These are phyloP conservation scores for Emmonsia crescens DNA, from an alignment of 2,329 filamentous ascomycete species.

Conservation along the genomic window DNA sequence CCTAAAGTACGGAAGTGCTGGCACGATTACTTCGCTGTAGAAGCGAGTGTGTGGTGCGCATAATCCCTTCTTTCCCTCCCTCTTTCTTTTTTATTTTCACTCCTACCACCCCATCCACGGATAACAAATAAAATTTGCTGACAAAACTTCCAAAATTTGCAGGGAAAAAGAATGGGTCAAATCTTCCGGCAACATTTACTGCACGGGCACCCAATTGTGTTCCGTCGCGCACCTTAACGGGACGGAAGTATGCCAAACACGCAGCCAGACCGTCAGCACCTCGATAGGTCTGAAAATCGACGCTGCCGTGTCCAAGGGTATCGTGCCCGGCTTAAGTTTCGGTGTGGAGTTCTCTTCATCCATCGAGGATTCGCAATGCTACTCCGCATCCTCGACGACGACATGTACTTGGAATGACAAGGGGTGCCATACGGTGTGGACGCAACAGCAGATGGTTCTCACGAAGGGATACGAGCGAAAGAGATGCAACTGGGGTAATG, in stretches of 20 bases:
- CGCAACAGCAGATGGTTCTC: constrained; percentile 1
- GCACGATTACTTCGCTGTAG: neutral
- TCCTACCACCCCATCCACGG: neutral
- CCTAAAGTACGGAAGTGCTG: constrained; percentile 1
- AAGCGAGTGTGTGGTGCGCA: neutral
- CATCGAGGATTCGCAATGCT: neutral
- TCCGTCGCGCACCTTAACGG: neutral
- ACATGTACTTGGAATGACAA: constrained; percentile 1
- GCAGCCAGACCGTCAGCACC: neutral
- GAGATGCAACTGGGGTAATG: neutral
- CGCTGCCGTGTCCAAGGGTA: neutral
- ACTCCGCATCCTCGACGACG: neutral
- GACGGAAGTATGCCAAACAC: neutral
- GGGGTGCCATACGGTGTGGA: neutral
- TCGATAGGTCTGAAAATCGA: neutral
- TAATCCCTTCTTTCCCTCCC: neutral
- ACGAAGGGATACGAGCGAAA: neutral
- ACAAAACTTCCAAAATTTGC: neutral
- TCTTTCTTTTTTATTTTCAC: neutral
- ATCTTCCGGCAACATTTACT: constrained; percentile 2
- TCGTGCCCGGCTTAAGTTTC: neutral
- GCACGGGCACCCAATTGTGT: neutral
- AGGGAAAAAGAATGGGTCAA: neutral
- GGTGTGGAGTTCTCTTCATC: neutral
- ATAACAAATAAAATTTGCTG: neutral